Conservation (phyloP, 2,329 filamentous ascomycete species). For the Beauveria asiatica region DNA sequence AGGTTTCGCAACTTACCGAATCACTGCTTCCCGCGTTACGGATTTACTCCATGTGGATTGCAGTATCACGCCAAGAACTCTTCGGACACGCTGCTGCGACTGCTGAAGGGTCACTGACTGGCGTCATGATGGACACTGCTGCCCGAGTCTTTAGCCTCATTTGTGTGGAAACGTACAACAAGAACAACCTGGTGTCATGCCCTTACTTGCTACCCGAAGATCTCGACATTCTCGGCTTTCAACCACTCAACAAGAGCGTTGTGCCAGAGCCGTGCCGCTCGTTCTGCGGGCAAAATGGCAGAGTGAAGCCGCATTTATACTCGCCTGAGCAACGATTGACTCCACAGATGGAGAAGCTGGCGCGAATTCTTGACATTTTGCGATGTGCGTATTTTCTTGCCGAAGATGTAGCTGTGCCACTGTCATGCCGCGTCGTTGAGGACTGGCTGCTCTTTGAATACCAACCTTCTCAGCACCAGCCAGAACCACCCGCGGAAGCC, state of each 20-base stretch:
- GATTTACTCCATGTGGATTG: conserved; percentile 47
- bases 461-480: conserved; percentile 1
- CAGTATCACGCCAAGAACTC: conserved; percentile 36
- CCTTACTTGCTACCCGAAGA: conserved; percentile 47
- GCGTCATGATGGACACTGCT: conserved; percentile 38
- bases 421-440: conserved; percentile 23
- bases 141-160: conserved; percentile 40
- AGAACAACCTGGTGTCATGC: conserved; percentile 29
- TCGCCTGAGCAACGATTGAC: conserved; percentile 24
- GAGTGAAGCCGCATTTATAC: conserved; percentile 31
- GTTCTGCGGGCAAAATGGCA: conserved; percentile 25
- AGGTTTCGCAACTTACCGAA: conserved; percentile 30
- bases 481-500: neutral
- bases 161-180: conserved; percentile 34
- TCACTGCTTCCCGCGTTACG: conserved; percentile 44
- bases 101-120: conserved; percentile 30
- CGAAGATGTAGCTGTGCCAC: conserved; percentile 30
- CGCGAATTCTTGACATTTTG: conserved; percentile 40
- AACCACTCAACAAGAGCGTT: conserved; percentile 30
- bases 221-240: conserved; percentile 35
- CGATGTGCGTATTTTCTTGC: conserved; percentile 40
- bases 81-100: conserved; percentile 37
- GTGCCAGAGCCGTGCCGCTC: conserved; percentile 33
- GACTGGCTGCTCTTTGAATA: conserved; percentile 27
- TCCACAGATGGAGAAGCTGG: conserved; percentile 30